Percentiles rank a stretch among this genome's conserved stretches.
These are phyloP conservation scores for Ophiognomonia clavigignenti-juglandacearum DNA, from an alignment of 2,329 filamentous ascomycete genomes.

Conservation along the genomic window DNA sequence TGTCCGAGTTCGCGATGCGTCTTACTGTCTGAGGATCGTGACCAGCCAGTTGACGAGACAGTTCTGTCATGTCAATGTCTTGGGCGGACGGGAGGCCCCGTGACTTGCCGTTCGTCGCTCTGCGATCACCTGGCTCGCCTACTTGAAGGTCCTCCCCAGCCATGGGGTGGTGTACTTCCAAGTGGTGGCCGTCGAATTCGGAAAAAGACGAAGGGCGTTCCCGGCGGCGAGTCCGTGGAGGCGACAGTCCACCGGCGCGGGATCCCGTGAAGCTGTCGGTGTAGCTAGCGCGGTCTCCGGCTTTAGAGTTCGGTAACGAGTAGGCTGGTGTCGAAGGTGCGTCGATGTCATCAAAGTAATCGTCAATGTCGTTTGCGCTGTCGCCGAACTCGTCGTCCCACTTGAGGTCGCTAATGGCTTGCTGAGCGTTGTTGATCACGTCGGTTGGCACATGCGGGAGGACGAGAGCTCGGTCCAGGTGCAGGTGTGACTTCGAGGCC, in stretches of 20 bases:
- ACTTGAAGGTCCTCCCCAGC: neutral
- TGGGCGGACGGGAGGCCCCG: neutral
- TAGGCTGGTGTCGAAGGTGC: conserved; percentile 1
- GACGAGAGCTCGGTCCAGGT: no score
- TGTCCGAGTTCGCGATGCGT: neutral
- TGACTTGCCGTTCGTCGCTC: neutral
- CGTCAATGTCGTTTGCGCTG: no score
- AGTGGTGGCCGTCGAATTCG: neutral
- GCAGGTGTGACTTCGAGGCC: no score
- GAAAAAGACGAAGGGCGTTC: neutral
- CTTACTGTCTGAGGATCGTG: neutral
- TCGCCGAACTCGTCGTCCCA: no score
- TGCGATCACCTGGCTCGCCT: neutral
- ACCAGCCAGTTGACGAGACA: neutral
- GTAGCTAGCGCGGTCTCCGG: conserved; percentile 9
- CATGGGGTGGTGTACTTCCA: conserved; percentile 1
- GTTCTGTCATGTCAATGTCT: conserved; percentile 1
- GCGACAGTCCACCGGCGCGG: conserved; percentile 8
- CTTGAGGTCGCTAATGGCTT: conserved; percentile 3
- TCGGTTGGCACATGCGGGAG: conserved; percentile 1
- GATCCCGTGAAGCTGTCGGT: conserved; percentile 5
- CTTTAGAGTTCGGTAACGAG: neutral
- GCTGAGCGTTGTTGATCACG: conserved; percentile 9
- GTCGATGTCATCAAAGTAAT: neutral
- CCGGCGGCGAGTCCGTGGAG: conserved; percentile 6